phyloP scores from a whole-genome alignment of 148 eudicot genomes.

The Drosera capensis region DNA sequence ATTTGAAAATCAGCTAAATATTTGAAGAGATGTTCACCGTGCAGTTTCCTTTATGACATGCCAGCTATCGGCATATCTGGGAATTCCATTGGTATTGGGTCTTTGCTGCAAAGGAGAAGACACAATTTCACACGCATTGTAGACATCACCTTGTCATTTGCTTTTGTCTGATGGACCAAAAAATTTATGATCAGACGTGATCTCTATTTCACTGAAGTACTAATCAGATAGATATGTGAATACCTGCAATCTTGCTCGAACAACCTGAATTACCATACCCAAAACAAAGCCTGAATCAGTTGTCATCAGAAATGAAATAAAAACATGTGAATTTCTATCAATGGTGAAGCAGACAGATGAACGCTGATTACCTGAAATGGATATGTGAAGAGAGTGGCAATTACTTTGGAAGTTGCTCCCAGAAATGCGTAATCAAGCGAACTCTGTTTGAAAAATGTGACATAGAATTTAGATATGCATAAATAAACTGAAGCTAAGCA shows the following conservation, averaged over 20 bases:
- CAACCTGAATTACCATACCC: conserved; percentile 41
- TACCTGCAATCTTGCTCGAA: conserved; percentile 96
- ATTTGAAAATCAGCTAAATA: too few species aligned
- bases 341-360: conserved; percentile 1
- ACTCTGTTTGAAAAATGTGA: conserved; percentile 28
- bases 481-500: neutral
- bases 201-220: too few species aligned
- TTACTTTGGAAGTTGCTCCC: conserved; percentile 84
- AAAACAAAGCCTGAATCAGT: neutral
- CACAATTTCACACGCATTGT: neutral
- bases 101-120: conserved; percentile 55
- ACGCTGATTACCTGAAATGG: conserved; percentile 81
- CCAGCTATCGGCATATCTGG: conserved; percentile 69
- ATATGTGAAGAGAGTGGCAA: conserved; percentile 72
- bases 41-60: conserved; percentile 86
- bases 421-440: conserved; percentile 71
- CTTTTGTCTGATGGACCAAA: too few species aligned
- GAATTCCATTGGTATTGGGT: conserved; percentile 58
- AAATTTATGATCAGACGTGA: too few species aligned
- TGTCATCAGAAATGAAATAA: neutral
- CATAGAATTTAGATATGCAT: neutral
- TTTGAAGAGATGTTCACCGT: conserved; percentile 23
- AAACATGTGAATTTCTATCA: neutral
- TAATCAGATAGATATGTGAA: neutral
- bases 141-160: too few species aligned